Base-by-base conservation (phyloP, 805 yeast genomes). In the Starmerella vaccinii region DNA sequence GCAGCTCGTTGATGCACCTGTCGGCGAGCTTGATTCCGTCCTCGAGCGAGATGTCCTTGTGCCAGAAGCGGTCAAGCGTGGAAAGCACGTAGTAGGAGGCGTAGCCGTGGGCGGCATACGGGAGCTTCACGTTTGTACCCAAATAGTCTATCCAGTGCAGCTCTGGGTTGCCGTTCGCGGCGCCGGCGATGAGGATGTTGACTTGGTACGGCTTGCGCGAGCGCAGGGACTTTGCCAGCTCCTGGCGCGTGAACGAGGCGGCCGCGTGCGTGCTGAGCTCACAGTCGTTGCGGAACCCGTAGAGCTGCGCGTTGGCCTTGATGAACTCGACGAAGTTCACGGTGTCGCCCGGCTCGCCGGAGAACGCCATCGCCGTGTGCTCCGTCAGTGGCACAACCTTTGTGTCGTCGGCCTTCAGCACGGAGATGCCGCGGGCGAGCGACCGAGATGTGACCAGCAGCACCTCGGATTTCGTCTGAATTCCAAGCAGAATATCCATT, bases 91-190 rank as follows among this genome's bases (percentile, higher is more conserved):
- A 92, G 68, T 90, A 92, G 1, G 94, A 95, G n/a, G 97, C 95
- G 64, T 92, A 92, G 12, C 98, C 98, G 66, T 92, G 98, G 1
- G 97, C 97, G 16, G 94, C 95, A 64, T 92, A 92, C 15, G 98
- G 97, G 52, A 92, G 73, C 54, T 82, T 86, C 15, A 82, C 95
- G 58, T 82, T 79, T 2, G 98, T 85, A 7, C 98, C 98, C 57
- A 92, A 71, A 66, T 92, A 92, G 65, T 92, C 98, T 58, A 92
- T 84, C 82, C 90, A 87, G 63, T 84, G 81, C 61, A 92, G 74
- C 47, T 76, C 71, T 35, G 97, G 87, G 53, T 70, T 72, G 37
- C 73, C 66, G 7, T 72, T 72, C 61, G 87, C 90, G 65, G 73
- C 81, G 10, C 97, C 97, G 38, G 84, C 98, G 54, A 92, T 69